Evolutionary conservation across 2,329 filamentous ascomycete species (phyloP).

Genomic region (Alternaria hordeiaustralica): DNA sequence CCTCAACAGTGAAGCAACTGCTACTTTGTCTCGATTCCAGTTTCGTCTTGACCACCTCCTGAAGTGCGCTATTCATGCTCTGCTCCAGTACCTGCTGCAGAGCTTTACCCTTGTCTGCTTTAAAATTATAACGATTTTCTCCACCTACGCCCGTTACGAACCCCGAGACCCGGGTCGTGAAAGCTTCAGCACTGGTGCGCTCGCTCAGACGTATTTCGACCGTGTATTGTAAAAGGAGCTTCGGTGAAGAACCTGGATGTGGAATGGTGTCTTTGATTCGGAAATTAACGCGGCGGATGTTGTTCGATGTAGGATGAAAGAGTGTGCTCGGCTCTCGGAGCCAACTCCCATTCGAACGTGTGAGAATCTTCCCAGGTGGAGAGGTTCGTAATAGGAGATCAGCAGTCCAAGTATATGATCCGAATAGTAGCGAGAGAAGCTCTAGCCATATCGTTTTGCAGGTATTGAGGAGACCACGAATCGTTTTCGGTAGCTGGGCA

Average conservation of each 20-base stretch:
- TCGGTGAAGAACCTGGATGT: background rate
- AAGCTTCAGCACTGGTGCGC: background rate
- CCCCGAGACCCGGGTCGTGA: background rate
- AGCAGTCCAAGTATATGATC: background rate
- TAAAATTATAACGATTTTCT: background rate
- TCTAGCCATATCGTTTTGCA: background rate
- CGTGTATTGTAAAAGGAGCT: background rate
- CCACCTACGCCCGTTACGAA: background rate
- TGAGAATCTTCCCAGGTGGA: background rate
- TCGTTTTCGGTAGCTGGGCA: background rate
- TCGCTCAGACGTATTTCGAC: background rate
- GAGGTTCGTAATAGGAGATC: background rate
- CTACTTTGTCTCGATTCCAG: background rate
- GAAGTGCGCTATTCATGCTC: background rate
- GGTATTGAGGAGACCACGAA: background rate
- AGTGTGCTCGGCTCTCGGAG: background rate
- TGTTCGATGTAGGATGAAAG: background rate
- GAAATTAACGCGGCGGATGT: background rate
- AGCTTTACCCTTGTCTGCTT: background rate
- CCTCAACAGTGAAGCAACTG: background rate
- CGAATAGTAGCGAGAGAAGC: background rate
- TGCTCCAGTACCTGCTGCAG: background rate
- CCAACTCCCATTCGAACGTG: background rate
- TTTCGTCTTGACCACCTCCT: background rate
- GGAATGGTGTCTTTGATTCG: background rate